Evolutionary conservation across 345 rosid genomes (phyloP).

Genomic region (Boechera divaricarpa): DNA sequence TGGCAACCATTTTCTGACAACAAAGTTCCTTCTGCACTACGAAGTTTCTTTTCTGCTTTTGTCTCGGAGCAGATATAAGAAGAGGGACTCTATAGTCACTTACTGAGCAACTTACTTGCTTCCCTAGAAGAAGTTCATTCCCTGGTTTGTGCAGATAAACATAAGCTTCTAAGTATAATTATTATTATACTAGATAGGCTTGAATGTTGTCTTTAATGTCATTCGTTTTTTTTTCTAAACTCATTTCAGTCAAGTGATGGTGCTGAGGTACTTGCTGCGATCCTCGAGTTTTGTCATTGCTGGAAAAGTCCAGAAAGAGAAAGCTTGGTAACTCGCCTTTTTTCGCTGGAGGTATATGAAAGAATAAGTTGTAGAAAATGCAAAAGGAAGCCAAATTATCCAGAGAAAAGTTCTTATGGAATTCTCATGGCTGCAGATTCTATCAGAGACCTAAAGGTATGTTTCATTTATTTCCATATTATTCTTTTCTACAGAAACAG

Average conservation of each 20-base stretch:
- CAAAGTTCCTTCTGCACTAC: constrained; percentile 1
- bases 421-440: constrained; percentile 34
- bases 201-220: background rate
- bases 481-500: background rate
- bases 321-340: constrained; percentile 17
- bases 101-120: constrained; percentile 9
- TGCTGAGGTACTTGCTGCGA: constrained; percentile 13
- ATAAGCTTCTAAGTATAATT: background rate
- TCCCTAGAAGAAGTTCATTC: constrained; percentile 14
- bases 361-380: constrained; percentile 35
- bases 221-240: background rate
- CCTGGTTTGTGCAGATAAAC: constrained; percentile 4
- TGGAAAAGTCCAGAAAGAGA: constrained; percentile 19
- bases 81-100: constrained; percentile 6
- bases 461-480: background rate
- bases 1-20: background rate
- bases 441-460: constrained; percentile 38
- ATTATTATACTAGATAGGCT: background rate
- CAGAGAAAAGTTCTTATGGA: constrained; percentile 33
- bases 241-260: constrained; percentile 30
- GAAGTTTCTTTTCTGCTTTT: background rate
- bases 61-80: constrained; percentile 9
- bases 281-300: constrained; percentile 34
- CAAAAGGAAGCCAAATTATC: constrained; percentile 21
- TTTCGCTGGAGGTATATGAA: constrained; percentile 32